Evolutionary conservation across 345 rosid species (phyloP), one percentile per base, ranked within the genome.

Genomic region (Iberis pinnata): DNA sequence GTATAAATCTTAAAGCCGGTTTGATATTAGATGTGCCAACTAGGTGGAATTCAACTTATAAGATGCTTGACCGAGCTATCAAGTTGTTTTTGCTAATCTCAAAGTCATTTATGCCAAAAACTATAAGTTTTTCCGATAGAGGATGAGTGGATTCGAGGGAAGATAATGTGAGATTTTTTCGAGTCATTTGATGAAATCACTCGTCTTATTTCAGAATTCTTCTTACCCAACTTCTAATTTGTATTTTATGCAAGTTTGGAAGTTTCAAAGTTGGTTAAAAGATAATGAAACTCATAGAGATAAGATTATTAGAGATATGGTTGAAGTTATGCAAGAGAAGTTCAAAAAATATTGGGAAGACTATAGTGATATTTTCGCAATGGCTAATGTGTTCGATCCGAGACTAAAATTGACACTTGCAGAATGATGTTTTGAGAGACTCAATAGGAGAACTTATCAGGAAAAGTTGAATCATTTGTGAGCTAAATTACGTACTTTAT

Each of bases 161-260:
- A 22, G 25, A 22, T 22, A 16, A 40, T n/a, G 2, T 27, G 5
- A 12, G 4, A 4, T 41, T 55, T 11, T 55, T 42, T 17, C 3
- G 3, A 39, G 2, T 26, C 60, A 2, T 55, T 55, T 41, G 27
- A 26, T 42, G 40, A 42, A 4, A 42, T 56, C 16, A 56, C 19
- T 25, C 0, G 8, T 1, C 12, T 42, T 3, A 56, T 56, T 1
- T 29, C 49, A 26, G 41, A 18, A 6, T 56, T 29, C 39, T 0
- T 42, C n/a, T 5, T 42, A 56, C 19, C 50, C 32, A 9, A 55
- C 60, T 17, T 42, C 40, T 7, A 55, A 42, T 5, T 12, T 55
- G 10, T 42, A 56, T 16, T 55, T 39, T 7, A 12, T 7, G 17
- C 26, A 40, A 4, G 48, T 54, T 17, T 40, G 37, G 25, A 16